Percentiles rank a stretch among this genome's conserved stretches.
phyloP scores from a whole-genome alignment of 2,329 filamentous ascomycete species.

The Phyllosticta citrichinensis region DNA sequence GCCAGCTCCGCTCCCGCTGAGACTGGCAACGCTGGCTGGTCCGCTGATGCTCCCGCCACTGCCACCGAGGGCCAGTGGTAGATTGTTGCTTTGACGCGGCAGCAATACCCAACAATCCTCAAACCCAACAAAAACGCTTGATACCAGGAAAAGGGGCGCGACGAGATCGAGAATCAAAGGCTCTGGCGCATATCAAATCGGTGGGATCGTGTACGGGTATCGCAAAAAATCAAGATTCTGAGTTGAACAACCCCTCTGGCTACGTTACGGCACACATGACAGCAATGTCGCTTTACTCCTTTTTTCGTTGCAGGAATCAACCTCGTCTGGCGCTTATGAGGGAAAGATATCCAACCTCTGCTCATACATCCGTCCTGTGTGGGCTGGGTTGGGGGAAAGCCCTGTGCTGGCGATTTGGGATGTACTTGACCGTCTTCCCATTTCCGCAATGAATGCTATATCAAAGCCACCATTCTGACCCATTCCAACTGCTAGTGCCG shows the following conservation, averaged over 20 bases:
- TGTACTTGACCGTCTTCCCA: conserved; percentile 84
- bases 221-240: conserved; percentile 10
- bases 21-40: conserved; percentile 45
- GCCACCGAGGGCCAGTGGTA: conserved; percentile 35
- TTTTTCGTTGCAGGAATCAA: conserved; percentile 2
- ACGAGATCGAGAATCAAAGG: not conserved
- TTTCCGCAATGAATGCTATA: conserved; percentile 7
- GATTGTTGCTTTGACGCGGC: conserved; percentile 14
- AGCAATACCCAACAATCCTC: not conserved
- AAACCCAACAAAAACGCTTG: not conserved
- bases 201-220: conserved; percentile 8
- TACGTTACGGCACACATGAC: not conserved
- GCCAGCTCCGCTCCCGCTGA: conserved; percentile 40
- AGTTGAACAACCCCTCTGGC: conserved; percentile 1
- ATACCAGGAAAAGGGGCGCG: conserved; percentile 4
- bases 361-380: not conserved
- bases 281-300: not conserved
- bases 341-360: conserved; percentile 84
- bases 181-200: conserved; percentile 2
- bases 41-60: conserved; percentile 28
- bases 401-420: conserved; percentile 77
- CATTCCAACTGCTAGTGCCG: not conserved
- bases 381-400: conserved; percentile 71
- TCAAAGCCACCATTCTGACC: conserved; percentile 1
- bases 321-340: conserved; percentile 73